These are phyloP conservation scores for Margaritispora aquatica DNA, from an alignment of 495 filamentous ascomycete species.

Conservation along the genomic window DNA sequence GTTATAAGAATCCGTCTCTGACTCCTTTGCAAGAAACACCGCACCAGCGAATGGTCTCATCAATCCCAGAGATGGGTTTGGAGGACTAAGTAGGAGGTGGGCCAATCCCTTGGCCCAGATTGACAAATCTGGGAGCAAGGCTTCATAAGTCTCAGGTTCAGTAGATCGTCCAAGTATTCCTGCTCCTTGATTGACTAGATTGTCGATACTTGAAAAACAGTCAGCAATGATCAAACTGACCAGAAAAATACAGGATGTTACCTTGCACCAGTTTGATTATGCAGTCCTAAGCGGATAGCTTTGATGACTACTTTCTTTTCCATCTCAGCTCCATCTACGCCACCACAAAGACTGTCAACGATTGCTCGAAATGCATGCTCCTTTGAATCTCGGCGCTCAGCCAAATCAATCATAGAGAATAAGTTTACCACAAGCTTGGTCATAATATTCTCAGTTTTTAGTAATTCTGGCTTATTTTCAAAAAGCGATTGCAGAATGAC, in stretches of 20 bases:
- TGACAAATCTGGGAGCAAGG: constrained; percentile 36
- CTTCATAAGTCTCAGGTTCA: constrained; percentile 18
- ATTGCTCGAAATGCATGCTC: neutral
- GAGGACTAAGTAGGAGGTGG: constrained; percentile 49
- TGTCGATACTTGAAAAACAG: constrained; percentile 30
- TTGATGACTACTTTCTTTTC: neutral
- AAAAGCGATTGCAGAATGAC: neutral
- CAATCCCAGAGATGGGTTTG: constrained; percentile 59
- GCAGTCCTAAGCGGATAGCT: neutral
- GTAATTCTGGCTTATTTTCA: neutral
- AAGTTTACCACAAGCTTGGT: neutral
- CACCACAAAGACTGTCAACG: neutral
- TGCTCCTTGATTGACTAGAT: constrained; percentile 36
- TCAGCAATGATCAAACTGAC: neutral
- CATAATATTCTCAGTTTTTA: neutral
- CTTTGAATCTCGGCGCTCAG: neutral
- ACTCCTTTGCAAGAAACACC: constrained; percentile 53
- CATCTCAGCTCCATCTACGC: neutral
- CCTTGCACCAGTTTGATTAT: neutral
- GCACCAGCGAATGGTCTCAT: constrained; percentile 65
- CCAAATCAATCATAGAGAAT: neutral
- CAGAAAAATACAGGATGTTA: neutral
- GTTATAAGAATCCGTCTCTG: constrained; percentile 1
- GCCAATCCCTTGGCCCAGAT: constrained; percentile 42
- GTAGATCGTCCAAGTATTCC: constrained; percentile 16